Evolutionary conservation across 306 rosid species (phyloP), one percentile per base, ranked within the genome.

Genomic region (Trichosanthes truncata): DNA sequence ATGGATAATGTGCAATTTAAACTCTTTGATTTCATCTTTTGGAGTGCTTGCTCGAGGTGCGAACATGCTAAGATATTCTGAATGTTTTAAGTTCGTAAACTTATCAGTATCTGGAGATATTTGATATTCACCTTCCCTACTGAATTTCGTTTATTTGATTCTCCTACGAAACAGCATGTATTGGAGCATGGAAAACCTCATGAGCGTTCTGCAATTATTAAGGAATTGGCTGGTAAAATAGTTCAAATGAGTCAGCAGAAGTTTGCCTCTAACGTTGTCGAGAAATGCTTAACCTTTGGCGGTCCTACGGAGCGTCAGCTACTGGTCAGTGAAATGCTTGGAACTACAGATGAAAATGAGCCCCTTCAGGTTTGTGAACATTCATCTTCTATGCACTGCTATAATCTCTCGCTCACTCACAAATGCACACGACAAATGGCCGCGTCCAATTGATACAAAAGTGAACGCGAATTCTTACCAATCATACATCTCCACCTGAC

Each of bases 171-270:
- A 85, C 84, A 94, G 80, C 98, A 94, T 84, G 98, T 94, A 14
- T 89, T 94, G 61, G 98, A 92, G 84, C 96, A 94, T 63, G 98
- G 98, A 82, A 94, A 92, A 71, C 91, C 91, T 71, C 94, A 94
- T 15, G 98, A 94, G 83, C 96, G 97, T 36, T 89, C 98, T 0
- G 81, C 94, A 71, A 92, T 94, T 41, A 94, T 94, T 15, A 91
- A 91, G 82, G 98, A 94, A 80, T 88, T 94, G 82, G 95, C 98
- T 2, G 98, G 93, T 71, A 89, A 74, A 75, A 91, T 94, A 82
- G 98, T 92, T 76, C 92, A 86, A 85, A 94, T 94, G 98, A 94
- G 98, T 82, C 97, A 91, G 85, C 98, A 94, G 88, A 94, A 94
- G 88, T 94, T 94, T 87, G 98, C 98, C 46, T 94, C 98, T 20